Conservation (phyloP, 805 yeast species). For the Komagataella pastoris region DNA sequence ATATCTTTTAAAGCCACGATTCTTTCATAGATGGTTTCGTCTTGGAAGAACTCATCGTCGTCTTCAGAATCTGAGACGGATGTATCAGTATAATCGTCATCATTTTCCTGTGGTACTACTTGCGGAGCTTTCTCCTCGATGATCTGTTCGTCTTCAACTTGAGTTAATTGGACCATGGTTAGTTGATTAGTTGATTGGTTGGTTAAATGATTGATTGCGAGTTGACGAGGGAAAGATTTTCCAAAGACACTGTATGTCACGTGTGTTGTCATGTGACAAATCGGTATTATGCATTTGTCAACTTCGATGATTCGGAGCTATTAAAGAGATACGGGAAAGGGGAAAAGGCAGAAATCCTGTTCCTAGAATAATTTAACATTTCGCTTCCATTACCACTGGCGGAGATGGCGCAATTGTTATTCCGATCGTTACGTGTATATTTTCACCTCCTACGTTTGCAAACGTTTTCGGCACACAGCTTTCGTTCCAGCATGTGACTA, state of each 20-base stretch:
- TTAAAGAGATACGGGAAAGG: background rate
- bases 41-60: conserved; percentile 68
- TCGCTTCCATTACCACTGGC: background rate
- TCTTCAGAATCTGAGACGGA: conserved; percentile 22
- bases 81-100: conserved; percentile 22
- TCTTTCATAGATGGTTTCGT: conserved; percentile 82
- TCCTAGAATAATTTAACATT: background rate
- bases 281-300: no score
- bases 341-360: background rate
- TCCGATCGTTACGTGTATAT: background rate
- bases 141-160: conserved; percentile 45
- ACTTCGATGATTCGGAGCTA: background rate
- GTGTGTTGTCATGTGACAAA: background rate
- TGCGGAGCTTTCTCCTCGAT: conserved; percentile 18
- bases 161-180: conserved; percentile 64
- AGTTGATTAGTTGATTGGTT: background rate
- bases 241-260: background rate
- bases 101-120: conserved; percentile 19
- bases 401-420: background rate
- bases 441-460: background rate
- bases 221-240: background rate
- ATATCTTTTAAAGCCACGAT: conserved; percentile 85
- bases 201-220: background rate
- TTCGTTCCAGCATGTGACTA: background rate
- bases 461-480: background rate